Conservation (phyloP, 208 protist species). For the Naegleria gruberi region DNA sequence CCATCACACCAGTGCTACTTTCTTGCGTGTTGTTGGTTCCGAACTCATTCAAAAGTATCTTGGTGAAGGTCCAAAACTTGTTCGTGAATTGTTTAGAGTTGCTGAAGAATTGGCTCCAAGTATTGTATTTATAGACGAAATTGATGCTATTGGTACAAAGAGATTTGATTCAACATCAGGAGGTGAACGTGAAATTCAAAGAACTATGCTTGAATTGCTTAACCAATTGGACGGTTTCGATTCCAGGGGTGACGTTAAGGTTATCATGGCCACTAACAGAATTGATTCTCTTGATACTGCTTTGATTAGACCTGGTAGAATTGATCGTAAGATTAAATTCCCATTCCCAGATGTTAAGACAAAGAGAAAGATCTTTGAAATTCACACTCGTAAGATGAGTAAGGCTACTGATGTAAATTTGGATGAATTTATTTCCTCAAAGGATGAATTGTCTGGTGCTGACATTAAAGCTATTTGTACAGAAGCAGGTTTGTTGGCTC, state of each 20-base stretch:
- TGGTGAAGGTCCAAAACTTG: slow-evolving; percentile 98
- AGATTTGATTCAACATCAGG: slow-evolving; percentile 93
- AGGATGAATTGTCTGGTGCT: slow-evolving; percentile 98
- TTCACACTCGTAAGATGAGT: slow-evolving; percentile 99
- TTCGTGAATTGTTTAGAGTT: slow-evolving; percentile 97
- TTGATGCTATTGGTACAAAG: slow-evolving; percentile 99
- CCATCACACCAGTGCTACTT: slow-evolving; percentile 98
- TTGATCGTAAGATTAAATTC: slow-evolving; percentile 99
- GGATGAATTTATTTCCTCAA: slow-evolving; percentile 98
- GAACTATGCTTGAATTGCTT: slow-evolving; percentile 99
- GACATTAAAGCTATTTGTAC: slow-evolving; percentile 99
- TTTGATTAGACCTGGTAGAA: slow-evolving; percentile 97
- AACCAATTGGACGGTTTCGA: slow-evolving; percentile 99
- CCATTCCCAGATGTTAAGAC: slow-evolving; percentile 98
- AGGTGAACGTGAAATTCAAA: slow-evolving; percentile 98
- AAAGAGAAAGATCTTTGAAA: slow-evolving; percentile 98
- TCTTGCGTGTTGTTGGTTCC: slow-evolving; percentile 97
- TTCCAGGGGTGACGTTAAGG: slow-evolving; percentile 98
- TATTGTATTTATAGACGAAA: slow-evolving; percentile 99
- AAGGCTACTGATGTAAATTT: slow-evolving; percentile 96
- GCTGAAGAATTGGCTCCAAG: slow-evolving; percentile 95
- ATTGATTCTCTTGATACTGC: slow-evolving; percentile 99
- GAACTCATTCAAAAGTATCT: slow-evolving; percentile 99
- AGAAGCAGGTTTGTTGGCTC: slow-evolving; percentile 97
- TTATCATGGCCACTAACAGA: slow-evolving; percentile 99